Evolutionary conservation across 2,329 filamentous ascomycete genomes (phyloP), one percentile per base, ranked within the genome.

Genomic region (Conoideocrella luteorostrata): DNA sequence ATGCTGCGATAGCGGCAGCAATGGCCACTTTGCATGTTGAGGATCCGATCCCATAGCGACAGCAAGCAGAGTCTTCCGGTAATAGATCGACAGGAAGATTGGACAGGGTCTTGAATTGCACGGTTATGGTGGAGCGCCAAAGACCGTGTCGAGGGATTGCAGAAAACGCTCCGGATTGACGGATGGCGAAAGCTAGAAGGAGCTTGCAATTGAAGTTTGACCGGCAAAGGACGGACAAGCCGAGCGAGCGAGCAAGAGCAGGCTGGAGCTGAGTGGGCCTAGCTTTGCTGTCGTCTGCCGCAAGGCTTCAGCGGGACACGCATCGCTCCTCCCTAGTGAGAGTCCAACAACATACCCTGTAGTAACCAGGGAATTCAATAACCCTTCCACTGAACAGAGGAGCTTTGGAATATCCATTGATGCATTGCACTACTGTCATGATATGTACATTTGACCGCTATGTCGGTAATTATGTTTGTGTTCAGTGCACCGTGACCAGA

Each of bases 21-120:
- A 74, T 49, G 88, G 87, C 72, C 85, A 91, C 68, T 88, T 87
- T 58, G 85, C 83, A 70, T 90, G 90, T 67, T 89, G 87, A 54
- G 86, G 85, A 69, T 93, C 87, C 61, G 86, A 78, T 58, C 80
- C 80, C 80, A 84, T 89, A 72, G 70, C 78, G 61, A 52, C 50
- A 52, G 44, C 41, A 44, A 50, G 36, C 13, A 30, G 39, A 34
- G 32, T 52, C 3, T 62, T 28, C 56, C 61, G 47, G 54, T 60
- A 49, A 57, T 11, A 34, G n/a, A n/a, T n/a, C n/a, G n/a, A n/a
- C n/a, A n/a, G n/a, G n/a, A n/a, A n/a, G n/a, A n/a, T n/a, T n/a
- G n/a, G n/a, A n/a, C n/a, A n/a, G n/a, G n/a, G n/a, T n/a, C n/a
- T n/a, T n/a, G n/a, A 7, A 26, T 59, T 11, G 57, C 23, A 20